Base-by-base conservation (phyloP, 2,329 filamentous ascomycete genomes). In the Metarhizium sp. region DNA sequence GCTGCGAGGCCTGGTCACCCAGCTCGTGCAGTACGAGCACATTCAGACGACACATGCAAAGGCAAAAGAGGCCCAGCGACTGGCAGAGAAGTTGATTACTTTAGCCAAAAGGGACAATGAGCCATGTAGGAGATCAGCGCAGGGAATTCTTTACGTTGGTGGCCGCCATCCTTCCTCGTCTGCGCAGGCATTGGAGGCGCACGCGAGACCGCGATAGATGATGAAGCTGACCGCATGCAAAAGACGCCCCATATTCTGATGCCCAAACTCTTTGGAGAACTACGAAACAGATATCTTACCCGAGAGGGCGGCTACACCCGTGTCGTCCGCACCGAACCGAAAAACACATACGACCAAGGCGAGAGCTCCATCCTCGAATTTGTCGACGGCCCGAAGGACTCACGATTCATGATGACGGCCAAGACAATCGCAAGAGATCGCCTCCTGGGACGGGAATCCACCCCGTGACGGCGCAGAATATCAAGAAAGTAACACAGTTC, bases 11-110 rank as follows among this genome's bases (percentile, higher is more conserved):
- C 80, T 99, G 59, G 92, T 97, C 70, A 96, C 92, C 62, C 94
- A 92, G 54, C 87, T 99, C 62, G 88, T 99, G 75, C 81, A 89
- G 72, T 85, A 95, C 73, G 94, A 99, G 77, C 85, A 90, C 60
- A 95, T 99, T 75, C 85, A 87, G 60, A 99, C 94, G 52, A 96
- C 94, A 74, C 96, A 88, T 80, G 86, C 87, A 70, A 97, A 97
- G 75, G 94, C 94, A 50, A 99, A 97, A 75, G 94, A 99, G 76
- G 89, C 94, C 20, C 94, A 99, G 75, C 82, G 89, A 47, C 72
- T 97, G 63, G 94, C 92, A 7, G 94, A 99, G 69, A 95, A 95
- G 77, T 78, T 97, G 62, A 92, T 99, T 66, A 96, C 92, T 4
- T 72, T 96, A 64, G 92, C 89, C 20, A 99, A 97, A 81, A 88